Conservation (phyloP, 192 early-diverging fungal genomes). For the Backusella parvicylindrica region DNA sequence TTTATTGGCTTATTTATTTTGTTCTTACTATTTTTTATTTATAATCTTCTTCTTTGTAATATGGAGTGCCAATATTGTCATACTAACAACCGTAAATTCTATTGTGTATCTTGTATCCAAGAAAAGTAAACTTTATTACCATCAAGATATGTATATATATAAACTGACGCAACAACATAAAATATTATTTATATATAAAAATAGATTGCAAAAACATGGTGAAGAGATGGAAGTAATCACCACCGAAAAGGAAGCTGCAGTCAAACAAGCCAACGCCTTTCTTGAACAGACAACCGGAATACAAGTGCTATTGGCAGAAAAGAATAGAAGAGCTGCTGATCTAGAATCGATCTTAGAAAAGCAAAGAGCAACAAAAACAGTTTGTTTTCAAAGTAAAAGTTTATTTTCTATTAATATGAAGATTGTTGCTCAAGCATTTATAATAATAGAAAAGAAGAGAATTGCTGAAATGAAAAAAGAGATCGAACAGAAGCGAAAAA, state of each 20-base stretch:
- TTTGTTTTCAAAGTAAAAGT: not conserved
- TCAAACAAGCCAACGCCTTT: constrained; percentile 15
- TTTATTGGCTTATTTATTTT: not conserved
- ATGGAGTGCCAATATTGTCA: constrained; percentile 38
- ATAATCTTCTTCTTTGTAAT: not conserved
- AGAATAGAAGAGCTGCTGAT: constrained; percentile 5
- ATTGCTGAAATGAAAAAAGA: constrained; percentile 2
- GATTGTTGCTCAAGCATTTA: no score
- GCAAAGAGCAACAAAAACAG: not conserved
- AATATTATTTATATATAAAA: not conserved
- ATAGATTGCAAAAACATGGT: not conserved
- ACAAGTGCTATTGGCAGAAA: constrained; percentile 24
- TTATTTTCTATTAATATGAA: not conserved
- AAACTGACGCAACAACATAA: no score
- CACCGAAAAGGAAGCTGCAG: constrained; percentile 13
- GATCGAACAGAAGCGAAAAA: not conserved
- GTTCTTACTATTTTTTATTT: not conserved
- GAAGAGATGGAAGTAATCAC: not conserved
- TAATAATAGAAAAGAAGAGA: constrained; percentile 2
- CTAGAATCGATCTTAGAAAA: not conserved
- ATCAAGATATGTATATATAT: no score
- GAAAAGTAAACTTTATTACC: constrained; percentile 22
- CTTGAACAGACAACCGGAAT: not conserved
- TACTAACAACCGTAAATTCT: constrained; percentile 26
- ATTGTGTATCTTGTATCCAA: constrained; percentile 19